These are phyloP conservation scores for Lunularia cruciata DNA, from an alignment of 225 moss, liverwort and hornwort species.

Conservation along the genomic window DNA sequence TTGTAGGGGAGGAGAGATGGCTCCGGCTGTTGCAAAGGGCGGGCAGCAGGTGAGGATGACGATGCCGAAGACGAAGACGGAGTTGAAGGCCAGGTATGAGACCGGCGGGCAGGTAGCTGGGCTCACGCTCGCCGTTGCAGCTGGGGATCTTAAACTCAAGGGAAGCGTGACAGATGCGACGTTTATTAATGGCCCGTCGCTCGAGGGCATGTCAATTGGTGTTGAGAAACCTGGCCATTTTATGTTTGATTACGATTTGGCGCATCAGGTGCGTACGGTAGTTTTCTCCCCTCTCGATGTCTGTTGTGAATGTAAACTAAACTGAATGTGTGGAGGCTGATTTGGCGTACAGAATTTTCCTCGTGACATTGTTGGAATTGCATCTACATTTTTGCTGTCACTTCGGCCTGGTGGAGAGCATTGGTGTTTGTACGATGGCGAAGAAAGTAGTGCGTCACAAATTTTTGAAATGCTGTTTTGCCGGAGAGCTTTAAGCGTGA, in stretches of 20 bases:
- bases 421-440: not conserved
- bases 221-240: slow-evolving; percentile 88
- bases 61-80: slow-evolving; percentile 59
- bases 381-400: not conserved
- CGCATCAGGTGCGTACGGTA: slow-evolving; percentile 53
- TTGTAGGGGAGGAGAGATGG: slow-evolving; percentile 11
- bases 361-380: too few species aligned
- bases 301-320: too few species aligned
- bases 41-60: slow-evolving; percentile 12
- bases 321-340: not conserved
- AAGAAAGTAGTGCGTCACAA: not conserved
- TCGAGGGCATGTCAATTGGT: slow-evolving; percentile 74
- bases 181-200: slow-evolving; percentile 47
- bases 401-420: not conserved
- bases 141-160: slow-evolving; percentile 82
- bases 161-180: slow-evolving; percentile 69
- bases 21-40: slow-evolving; percentile 10
- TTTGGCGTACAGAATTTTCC: not conserved
- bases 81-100: slow-evolving; percentile 81
- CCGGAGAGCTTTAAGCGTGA: too few species aligned
- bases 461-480: too few species aligned
- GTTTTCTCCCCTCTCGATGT: not conserved
- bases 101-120: slow-evolving; percentile 65
- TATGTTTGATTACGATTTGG: slow-evolving; percentile 87
- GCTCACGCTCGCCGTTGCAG: slow-evolving; percentile 62